Evolutionary conservation across 139 green algal species (phyloP), one percentile per base, ranked within the genome.

Genomic region (Asterochloris sp.): DNA sequence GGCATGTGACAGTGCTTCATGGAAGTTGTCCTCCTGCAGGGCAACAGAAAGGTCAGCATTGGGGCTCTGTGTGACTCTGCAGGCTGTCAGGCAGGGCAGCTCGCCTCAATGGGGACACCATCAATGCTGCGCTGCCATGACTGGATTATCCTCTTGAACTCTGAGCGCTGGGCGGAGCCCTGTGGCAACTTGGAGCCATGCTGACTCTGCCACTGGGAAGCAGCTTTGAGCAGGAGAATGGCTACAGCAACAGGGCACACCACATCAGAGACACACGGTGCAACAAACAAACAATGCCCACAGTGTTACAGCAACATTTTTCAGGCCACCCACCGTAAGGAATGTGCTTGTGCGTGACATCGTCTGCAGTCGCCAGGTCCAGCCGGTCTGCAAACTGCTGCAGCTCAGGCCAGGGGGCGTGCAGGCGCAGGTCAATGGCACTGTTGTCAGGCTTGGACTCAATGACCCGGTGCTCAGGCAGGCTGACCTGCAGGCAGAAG

Each of bases 371-470:
- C 0, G 78, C 64, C n/a, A 98, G 78, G 81, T 98, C 88, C 60
- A 97, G 87, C 0, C 82, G 88, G 0, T 73, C 47, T 6, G 89
- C 93, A 66, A 89, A 90, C 2, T 85, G 54, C 21, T 78, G 17
- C 76, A 99, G 89, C 86, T 97, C 90, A 16, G 91, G 89, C 96
- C 96, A 99, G 0, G 96, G 95, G 16, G 84, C 75, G 71, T 92
- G 83, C 24, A 99, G 63, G 68, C 95, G 85, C 11, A 99, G 85
- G 82, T 99, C 96, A 21, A 94, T 87, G 19, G 97, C 78, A 24
- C 83, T 77, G 60, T 90, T 95, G 84, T 99, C 96, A 17, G 95
- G 96, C 79, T 98, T 98, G 19, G 91, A 92, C 79, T 99, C 96
- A 9, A 99, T 85, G 0, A 99, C 89, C 14, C 62, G 74, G 75